phyloP scores from a whole-genome alignment of 2,329 filamentous ascomycete genomes.

The Neopestalotiopsis rosae region DNA sequence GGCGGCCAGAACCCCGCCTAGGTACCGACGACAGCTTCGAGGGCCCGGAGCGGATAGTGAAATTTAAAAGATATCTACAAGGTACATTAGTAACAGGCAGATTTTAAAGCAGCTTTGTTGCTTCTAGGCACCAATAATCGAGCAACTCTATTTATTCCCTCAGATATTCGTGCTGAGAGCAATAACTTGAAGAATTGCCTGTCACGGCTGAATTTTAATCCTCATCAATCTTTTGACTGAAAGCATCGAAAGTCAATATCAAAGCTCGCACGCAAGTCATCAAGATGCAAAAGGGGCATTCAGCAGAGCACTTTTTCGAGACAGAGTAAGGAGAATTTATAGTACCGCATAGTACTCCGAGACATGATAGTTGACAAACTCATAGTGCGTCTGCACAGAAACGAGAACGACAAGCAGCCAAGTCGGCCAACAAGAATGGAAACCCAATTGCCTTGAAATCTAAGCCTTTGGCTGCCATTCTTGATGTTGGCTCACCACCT shows the following conservation, averaged over 20 bases:
- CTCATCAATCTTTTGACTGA: not conserved
- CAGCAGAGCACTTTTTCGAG: constrained; percentile 88
- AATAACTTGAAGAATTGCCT: not conserved
- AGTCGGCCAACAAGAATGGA: constrained; percentile 79
- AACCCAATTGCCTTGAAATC: constrained; percentile 80
- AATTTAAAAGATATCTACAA: not conserved
- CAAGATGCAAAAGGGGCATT: constrained; percentile 69
- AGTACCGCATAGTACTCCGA: not conserved
- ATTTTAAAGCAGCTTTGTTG: constrained; percentile 9
- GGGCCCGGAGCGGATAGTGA: not conserved
- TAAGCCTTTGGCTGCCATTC: constrained; percentile 79
- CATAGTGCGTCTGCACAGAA: constrained; percentile 54
- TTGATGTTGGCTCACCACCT: constrained; percentile 66
- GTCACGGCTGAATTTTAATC: not conserved
- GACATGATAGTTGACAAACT: constrained; percentile 48
- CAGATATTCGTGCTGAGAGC: not conserved
- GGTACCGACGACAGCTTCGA: not conserved
- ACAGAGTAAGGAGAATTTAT: constrained; percentile 69
- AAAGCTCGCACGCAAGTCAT: constrained; percentile 6
- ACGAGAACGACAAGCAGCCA: constrained; percentile 68
- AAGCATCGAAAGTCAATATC: not conserved
- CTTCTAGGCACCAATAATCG: not conserved
- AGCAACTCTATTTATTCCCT: not conserved
- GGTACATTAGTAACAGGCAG: not conserved
- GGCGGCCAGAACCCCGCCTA: not conserved